Base-by-base conservation (phyloP, 805 yeast genomes). In the Myxozyma geophila region DNA sequence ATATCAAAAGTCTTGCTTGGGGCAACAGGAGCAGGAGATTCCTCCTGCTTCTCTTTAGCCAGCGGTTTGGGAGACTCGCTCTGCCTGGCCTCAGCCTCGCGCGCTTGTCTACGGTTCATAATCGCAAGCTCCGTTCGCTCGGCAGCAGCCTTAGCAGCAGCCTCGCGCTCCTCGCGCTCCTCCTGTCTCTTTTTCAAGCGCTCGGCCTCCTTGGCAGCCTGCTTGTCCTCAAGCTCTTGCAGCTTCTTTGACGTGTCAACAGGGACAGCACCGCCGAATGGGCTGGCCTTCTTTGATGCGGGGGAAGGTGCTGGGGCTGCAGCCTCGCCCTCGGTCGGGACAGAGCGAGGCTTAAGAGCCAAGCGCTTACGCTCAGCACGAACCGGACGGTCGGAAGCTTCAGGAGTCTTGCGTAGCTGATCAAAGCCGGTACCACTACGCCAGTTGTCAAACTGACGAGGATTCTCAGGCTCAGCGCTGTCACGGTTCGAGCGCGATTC, bases 231-330 rank as follows among this genome's bases (percentile, higher is more conserved):
- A 23, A 88, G 76, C 70, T 88, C 93, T 52, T 80, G 76, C 68
- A 84, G 85, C 68, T 83, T 86, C 33, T 89, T 80, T 23, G 86
- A 78, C 1, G 88, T 85, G 74, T 90, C 96, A 6, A 90, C 93
- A 1, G 96, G 96, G 75, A 85, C 89, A 0, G 96, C 97, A 4
- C 83, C 78, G 0, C 96, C 96, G 78, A 91, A 90, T 5, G 96
- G 95, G 72, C 85, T 89, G 0, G 82, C 67, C 70, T 83, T 60
- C 51, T 69, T 71, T n/a, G 69, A 59, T 1, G 73, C 66, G 49
- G 66, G 67, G 47, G 74, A 82, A 76, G 70, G 77, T 7, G 63
- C 58, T 44, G 70, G 71, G 23, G 74, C 67, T 43, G 67, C 82
- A 76, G 70, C 77, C 15, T 62, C 58, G 19, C 59, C 56, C 10